Conservation (phyloP, 306 rosid species). For the Geum urbanum region DNA sequence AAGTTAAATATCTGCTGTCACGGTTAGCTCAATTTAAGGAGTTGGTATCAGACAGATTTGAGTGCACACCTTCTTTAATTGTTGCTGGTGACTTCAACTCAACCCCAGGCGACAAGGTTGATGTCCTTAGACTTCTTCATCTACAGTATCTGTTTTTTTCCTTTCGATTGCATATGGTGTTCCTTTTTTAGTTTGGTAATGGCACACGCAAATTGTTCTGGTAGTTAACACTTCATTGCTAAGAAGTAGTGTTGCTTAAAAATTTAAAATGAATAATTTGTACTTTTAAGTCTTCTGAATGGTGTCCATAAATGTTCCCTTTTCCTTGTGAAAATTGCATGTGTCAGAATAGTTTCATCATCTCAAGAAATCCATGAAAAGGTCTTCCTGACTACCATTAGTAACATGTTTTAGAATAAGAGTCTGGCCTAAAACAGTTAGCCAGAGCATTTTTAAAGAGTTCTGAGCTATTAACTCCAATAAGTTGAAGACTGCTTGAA, state of each 20-base stretch:
- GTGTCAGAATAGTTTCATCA: background rate
- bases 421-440: background rate
- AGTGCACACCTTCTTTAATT: constrained; percentile 57
- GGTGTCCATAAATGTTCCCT: background rate
- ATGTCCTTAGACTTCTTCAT: constrained; percentile 17
- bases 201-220: background rate
- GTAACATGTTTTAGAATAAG: background rate
- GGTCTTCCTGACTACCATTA: background rate
- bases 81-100: constrained; percentile 97
- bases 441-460: background rate
- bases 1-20: constrained; percentile 77
- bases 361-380: background rate
- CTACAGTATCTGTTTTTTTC: constrained; percentile 1
- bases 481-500: background rate
- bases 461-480: background rate
- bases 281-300: background rate
- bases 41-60: constrained; percentile 54
- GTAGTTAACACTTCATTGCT: background rate
- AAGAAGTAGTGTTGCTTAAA: background rate
- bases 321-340: too few species aligned
- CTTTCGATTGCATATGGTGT: constrained; percentile 6
- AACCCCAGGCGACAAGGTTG: constrained; percentile 78
- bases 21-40: constrained; percentile 60
- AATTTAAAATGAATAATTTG: background rate
- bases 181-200: background rate